These are phyloP conservation scores for Wickerhamiella allomyrinae DNA, from an alignment of 805 yeast species.

Conservation along the genomic window DNA sequence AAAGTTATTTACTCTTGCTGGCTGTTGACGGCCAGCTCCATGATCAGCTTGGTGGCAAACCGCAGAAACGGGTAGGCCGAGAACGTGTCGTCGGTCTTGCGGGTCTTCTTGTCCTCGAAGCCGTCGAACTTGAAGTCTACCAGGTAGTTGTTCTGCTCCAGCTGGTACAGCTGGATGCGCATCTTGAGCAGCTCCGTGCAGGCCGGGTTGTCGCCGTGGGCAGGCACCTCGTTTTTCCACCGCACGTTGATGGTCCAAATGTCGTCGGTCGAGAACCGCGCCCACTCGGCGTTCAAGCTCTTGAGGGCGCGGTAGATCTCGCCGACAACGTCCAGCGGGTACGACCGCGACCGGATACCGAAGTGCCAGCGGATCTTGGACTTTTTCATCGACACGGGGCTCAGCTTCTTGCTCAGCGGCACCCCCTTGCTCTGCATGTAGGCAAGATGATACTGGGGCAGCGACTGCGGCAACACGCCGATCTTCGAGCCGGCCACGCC, in stretches of 20 bases:
- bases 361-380: constrained; percentile 97
- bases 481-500: constrained; percentile 45
- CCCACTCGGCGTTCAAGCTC: constrained; percentile 95
- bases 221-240: constrained; percentile 50
- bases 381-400: constrained; percentile 50
- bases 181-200: constrained; percentile 68
- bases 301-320: constrained; percentile 90
- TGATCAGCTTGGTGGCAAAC: constrained; percentile 77
- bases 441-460: constrained; percentile 90
- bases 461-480: constrained; percentile 82
- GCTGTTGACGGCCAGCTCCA: constrained; percentile 93
- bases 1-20: constrained; percentile 32
- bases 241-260: constrained; percentile 91
- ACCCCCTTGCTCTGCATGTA: constrained; percentile 56
- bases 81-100: constrained; percentile 61
- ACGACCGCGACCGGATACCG: constrained; percentile 89
- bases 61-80: constrained; percentile 93
- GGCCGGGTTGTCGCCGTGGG: constrained; percentile 12
- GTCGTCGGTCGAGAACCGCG: constrained; percentile 85
- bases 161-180: constrained; percentile 91
- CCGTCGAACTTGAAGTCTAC: constrained; percentile 98
- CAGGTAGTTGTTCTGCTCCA: constrained; percentile 88
- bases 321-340: constrained; percentile 97
- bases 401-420: constrained; percentile 31
- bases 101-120: constrained; percentile 47